Evolutionary conservation across 208 protist species (phyloP).

Genomic region (Trypanosomatidae sp.): DNA sequence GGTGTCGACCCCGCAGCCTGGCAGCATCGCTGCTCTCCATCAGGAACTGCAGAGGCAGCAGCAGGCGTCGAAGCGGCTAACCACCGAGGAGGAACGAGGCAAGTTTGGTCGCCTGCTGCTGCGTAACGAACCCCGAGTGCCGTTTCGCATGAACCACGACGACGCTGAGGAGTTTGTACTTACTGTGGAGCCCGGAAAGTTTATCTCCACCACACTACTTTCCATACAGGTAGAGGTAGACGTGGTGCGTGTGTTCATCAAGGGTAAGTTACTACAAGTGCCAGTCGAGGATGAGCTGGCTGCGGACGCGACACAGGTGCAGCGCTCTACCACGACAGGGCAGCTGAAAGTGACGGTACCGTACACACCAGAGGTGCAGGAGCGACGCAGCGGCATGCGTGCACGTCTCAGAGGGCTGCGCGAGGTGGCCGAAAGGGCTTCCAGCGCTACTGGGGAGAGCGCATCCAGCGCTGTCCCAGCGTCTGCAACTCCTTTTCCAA

Average conservation of each 20-base stretch:
- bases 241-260: constrained; percentile 90
- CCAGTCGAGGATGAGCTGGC: constrained; percentile 83
- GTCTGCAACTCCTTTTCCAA: neutral
- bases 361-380: constrained; percentile 42
- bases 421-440: neutral
- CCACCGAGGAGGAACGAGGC: constrained; percentile 82
- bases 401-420: constrained; percentile 10
- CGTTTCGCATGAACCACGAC: constrained; percentile 85
- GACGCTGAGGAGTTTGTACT: constrained; percentile 68
- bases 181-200: constrained; percentile 89
- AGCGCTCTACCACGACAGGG: constrained; percentile 78
- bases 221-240: constrained; percentile 92
- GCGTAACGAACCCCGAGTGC: constrained; percentile 92
- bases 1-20: constrained; percentile 34
- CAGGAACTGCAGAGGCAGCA: constrained; percentile 59
- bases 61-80: constrained; percentile 49
- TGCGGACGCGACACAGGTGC: constrained; percentile 53
- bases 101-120: constrained; percentile 91
- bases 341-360: constrained; percentile 86
- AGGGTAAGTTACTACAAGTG: constrained; percentile 95
- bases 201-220: constrained; percentile 94
- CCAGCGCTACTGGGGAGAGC: neutral
- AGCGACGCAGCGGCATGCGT: constrained; percentile 21
- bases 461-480: neutral
- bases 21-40: constrained; percentile 61